Conservation (phyloP, 2,329 filamentous ascomycete species). For the Ceratocystis lukuohia region DNA sequence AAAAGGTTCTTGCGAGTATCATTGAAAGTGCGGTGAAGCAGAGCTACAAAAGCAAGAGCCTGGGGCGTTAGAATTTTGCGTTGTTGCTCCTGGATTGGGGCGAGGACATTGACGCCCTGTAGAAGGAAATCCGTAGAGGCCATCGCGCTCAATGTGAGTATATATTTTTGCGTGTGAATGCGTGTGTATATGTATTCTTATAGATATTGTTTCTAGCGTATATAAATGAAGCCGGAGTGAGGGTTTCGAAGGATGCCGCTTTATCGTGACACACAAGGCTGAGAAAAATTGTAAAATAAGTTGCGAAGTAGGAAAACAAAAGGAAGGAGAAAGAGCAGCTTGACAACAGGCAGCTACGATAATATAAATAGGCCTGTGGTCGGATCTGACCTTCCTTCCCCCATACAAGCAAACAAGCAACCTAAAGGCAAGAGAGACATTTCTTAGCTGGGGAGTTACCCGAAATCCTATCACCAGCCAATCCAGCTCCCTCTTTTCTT, state of each 20-base stretch:
- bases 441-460: neutral
- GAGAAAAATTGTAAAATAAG: neutral
- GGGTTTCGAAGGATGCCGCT: neutral
- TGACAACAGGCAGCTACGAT: neutral
- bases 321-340: neutral
- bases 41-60: conserved; percentile 79
- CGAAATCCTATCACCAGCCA: neutral
- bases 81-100: conserved; percentile 61
- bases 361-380: conserved; percentile 7
- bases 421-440: neutral
- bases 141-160: conserved; percentile 35
- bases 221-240: neutral
- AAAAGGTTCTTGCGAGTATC: conserved; percentile 74
- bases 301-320: neutral
- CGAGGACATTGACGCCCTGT: conserved; percentile 77
- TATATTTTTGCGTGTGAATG: conserved; percentile 21
- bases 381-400: conserved; percentile 1
- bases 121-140: conserved; percentile 62
- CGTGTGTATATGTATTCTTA: too few species aligned
- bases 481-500: neutral
- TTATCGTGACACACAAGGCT: neutral
- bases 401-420: neutral
- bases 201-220: too few species aligned
- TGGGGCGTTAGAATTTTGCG: conserved; percentile 86
- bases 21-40: conserved; percentile 93